Conservation (phyloP, 768 basidiomycete species). For the Leccinum subtestaceum region DNA sequence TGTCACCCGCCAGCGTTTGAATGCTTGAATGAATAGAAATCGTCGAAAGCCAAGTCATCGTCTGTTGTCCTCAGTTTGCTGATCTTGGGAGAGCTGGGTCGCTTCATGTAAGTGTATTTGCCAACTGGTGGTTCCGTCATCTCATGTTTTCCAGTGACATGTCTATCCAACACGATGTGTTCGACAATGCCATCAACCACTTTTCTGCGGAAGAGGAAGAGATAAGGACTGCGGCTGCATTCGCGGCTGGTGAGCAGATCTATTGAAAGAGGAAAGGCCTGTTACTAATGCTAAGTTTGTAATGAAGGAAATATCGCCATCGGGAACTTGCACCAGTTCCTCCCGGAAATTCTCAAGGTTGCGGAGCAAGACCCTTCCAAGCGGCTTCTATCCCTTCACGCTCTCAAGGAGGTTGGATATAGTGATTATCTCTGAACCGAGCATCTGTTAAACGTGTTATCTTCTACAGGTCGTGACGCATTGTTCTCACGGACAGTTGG, state of each 20-base stretch:
- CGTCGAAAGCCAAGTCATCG: conserved; percentile 61
- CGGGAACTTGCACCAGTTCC: conserved; percentile 83
- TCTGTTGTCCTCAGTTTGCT: conserved; percentile 80
- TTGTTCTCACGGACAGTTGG: conserved; percentile 79
- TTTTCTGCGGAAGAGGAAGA: conserved; percentile 83
- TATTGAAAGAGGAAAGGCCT: background rate
- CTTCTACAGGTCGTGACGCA: conserved; percentile 79
- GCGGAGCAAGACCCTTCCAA: conserved; percentile 73
- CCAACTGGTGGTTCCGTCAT: background rate
- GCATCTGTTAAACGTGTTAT: background rate
- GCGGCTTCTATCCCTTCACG: conserved; percentile 83
- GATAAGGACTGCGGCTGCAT: conserved; percentile 86
- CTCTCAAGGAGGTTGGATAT: conserved; percentile 78
- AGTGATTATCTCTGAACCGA: background rate
- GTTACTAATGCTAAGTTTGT: background rate
- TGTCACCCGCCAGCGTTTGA: background rate
- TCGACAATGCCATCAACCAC: conserved; percentile 66
- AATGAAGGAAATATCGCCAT: conserved; percentile 89
- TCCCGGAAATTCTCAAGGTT: conserved; percentile 80
- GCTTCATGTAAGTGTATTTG: conserved; percentile 61
- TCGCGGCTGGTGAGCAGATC: conserved; percentile 74
- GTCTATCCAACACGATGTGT: conserved; percentile 76
- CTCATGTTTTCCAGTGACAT: conserved; percentile 63
- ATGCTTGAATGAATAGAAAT: conserved; percentile 33
- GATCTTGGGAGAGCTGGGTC: conserved; percentile 90